These are phyloP conservation scores for Picochlorum sp. DNA, from an alignment of 139 green algal genomes.

Conservation along the genomic window DNA sequence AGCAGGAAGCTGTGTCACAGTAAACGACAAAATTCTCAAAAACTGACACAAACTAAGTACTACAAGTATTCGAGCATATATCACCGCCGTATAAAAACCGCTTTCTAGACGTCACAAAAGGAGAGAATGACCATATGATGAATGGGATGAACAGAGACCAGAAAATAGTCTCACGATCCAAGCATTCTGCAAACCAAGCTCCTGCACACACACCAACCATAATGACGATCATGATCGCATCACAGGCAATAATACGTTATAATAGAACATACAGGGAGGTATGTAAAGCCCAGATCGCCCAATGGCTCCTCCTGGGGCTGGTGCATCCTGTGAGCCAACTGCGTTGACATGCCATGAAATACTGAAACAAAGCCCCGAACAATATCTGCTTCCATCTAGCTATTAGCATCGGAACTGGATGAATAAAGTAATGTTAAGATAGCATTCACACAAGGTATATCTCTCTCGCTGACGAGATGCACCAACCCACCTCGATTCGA, in stretches of 20 bases:
- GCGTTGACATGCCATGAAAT: slow-evolving; percentile 82
- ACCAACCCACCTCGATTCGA: slow-evolving; percentile 42
- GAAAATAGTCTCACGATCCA: slow-evolving; percentile 80
- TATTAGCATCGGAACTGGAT: slow-evolving; percentile 64
- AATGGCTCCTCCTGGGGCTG: slow-evolving; percentile 53
- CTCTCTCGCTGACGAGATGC: background rate
- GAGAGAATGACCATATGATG: slow-evolving; percentile 76
- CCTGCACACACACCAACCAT: slow-evolving; percentile 29
- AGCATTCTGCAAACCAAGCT: slow-evolving; percentile 57
- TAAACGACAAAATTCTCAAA: slow-evolving; percentile 83
- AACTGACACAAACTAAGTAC: slow-evolving; percentile 73
- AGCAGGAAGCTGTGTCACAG: slow-evolving; percentile 70
- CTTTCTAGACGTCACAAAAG: slow-evolving; percentile 67
- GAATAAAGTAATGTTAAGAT: background rate
- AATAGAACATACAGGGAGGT: slow-evolving; percentile 48
- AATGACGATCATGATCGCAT: too few relatives aligned
- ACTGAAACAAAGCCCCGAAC: slow-evolving; percentile 71
- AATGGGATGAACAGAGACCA: slow-evolving; percentile 58
- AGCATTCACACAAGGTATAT: background rate
- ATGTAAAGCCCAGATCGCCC: slow-evolving; percentile 64
- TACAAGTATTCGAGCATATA: slow-evolving; percentile 70
- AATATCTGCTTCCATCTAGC: slow-evolving; percentile 64
- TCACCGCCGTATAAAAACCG: slow-evolving; percentile 80
- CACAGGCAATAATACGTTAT: background rate
- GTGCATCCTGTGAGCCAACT: slow-evolving; percentile 75